Percentiles rank a stretch among this genome's conserved stretches.
These are phyloP conservation scores for Ceratobasidium sp. DNA, from an alignment of 1,284 basidiomycete genomes.

Conservation along the genomic window DNA sequence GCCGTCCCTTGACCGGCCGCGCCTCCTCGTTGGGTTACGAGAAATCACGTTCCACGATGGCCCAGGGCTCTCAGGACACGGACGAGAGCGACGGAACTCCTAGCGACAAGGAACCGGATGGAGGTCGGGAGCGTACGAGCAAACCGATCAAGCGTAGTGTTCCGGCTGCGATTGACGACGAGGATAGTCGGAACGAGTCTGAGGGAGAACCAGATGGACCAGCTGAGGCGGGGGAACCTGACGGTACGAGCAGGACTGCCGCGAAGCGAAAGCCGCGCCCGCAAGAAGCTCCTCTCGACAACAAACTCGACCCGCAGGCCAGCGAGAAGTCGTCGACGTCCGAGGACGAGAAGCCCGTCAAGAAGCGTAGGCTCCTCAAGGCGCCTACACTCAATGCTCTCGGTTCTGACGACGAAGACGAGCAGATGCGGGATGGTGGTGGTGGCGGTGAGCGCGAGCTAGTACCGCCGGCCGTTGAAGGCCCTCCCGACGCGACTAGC, in stretches of 20 bases:
- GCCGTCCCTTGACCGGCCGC: not conserved
- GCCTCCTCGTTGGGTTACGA: not conserved
- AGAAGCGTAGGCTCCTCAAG: not conserved
- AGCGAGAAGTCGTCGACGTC: not conserved
- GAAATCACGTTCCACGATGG: not conserved
- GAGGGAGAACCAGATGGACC: too few relatives aligned
- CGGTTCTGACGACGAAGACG: not conserved
- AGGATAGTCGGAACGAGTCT: too few relatives aligned
- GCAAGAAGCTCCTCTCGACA: not conserved
- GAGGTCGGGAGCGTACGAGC: too few relatives aligned
- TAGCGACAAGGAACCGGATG: too few relatives aligned
- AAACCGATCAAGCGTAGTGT: too few relatives aligned
- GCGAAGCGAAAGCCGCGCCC: not conserved
- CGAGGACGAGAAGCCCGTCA: not conserved
- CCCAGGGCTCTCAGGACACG: not conserved
- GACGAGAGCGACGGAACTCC: not conserved
- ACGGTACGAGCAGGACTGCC: not conserved
- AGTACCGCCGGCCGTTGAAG: not conserved
- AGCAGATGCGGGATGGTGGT: not conserved
- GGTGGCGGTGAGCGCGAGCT: not conserved
- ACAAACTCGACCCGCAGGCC: not conserved
- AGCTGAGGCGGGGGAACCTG: not conserved
- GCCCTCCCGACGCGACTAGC: not conserved
- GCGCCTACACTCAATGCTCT: not conserved
- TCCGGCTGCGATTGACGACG: too few relatives aligned